Percentiles rank a stretch among this genome's conserved stretches.
phyloP scores from a whole-genome alignment of 345 rosid species.

The Lepidium africanum region DNA sequence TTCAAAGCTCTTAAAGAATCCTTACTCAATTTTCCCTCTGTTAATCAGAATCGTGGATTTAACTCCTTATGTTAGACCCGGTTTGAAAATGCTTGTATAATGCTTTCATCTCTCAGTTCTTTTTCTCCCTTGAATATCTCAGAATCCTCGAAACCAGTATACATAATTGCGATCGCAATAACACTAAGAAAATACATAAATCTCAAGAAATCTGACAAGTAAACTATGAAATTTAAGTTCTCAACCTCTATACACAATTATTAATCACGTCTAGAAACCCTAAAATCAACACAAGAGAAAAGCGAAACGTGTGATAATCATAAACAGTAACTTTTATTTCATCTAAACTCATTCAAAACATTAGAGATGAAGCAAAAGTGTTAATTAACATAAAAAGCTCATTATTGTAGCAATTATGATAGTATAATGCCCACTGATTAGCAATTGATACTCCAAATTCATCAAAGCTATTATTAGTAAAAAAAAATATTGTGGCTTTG shows the following conservation, averaged over 20 bases:
- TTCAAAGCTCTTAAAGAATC: too few species aligned
- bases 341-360: neutral
- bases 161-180: neutral
- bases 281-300: neutral
- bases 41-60: too few species aligned
- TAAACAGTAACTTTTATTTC: neutral
- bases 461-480: neutral
- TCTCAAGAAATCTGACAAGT: too few species aligned
- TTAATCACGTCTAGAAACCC: too few species aligned
- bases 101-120: slow-evolving; percentile 31
- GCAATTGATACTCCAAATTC: neutral
- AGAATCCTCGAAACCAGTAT: slow-evolving; percentile 63
- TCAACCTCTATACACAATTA: too few species aligned
- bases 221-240: too few species aligned
- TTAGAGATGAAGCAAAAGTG: neutral
- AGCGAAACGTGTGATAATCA: neutral
- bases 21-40: too few species aligned
- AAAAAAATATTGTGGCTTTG: slow-evolving; percentile 78
- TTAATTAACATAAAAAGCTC: neutral
- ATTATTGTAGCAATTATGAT: neutral
- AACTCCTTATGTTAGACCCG: too few species aligned
- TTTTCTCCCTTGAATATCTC: slow-evolving; percentile 56
- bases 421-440: neutral
- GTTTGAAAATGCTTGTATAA: too few species aligned
- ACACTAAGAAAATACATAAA: too few species aligned